A percentile compares a stretch with the other conserved stretches of the same genome.
Conservation (phyloP, 495 filamentous ascomycete genomes). For the Trichoderma erinaceum region DNA sequence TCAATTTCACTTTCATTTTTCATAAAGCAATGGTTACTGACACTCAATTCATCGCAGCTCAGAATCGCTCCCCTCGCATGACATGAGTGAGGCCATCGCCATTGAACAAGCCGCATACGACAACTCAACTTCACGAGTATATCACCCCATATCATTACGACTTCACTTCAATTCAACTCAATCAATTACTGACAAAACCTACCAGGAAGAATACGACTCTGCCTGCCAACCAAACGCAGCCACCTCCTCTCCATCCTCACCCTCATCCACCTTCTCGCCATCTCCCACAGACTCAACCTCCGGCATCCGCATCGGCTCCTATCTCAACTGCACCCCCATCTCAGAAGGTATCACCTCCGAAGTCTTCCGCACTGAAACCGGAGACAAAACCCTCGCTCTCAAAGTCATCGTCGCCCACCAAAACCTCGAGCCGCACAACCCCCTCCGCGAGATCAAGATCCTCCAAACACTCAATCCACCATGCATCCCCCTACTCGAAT, state of each 20-base stretch:
- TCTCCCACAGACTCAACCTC: constrained; percentile 16
- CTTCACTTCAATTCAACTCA: background rate
- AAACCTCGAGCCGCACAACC: constrained; percentile 73
- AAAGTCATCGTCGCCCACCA: constrained; percentile 77
- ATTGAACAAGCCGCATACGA: constrained; percentile 42
- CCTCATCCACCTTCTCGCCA: background rate
- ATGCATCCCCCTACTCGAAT: constrained; percentile 59
- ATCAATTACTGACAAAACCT: constrained; percentile 19
- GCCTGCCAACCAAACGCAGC: constrained; percentile 16
- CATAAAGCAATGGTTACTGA: background rate
- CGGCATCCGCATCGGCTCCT: constrained; percentile 62
- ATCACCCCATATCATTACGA: background rate
- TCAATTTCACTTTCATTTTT: background rate
- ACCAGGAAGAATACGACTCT: constrained; percentile 41
- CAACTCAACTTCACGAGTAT: constrained; percentile 32
- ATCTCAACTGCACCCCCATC: constrained; percentile 61
- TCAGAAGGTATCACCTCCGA: constrained; percentile 73
- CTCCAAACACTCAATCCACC: constrained; percentile 45
- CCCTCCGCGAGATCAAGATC: constrained; percentile 68
- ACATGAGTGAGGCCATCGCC: constrained; percentile 26
- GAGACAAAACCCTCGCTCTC: constrained; percentile 54
- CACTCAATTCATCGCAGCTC: background rate
- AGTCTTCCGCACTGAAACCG: constrained; percentile 51
- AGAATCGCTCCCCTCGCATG: background rate
- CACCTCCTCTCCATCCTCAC: background rate